These are phyloP conservation scores for Carex arenaria DNA, from an alignment of 202 grass and related monocot species.

Conservation along the genomic window DNA sequence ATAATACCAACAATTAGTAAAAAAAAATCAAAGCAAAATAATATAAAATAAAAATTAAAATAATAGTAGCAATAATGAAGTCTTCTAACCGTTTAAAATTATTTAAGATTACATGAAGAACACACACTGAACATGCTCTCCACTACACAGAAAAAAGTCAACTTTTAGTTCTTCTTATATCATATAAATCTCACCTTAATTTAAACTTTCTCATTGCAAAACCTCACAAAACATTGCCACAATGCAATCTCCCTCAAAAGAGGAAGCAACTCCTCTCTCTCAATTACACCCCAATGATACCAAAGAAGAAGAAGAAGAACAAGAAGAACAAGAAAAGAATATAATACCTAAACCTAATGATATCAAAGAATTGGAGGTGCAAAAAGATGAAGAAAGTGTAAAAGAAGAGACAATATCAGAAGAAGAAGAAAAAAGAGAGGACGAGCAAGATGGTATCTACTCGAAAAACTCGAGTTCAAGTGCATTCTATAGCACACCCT, in stretches of 20 bases:
- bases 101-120: slow-evolving; percentile 8
- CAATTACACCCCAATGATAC: background rate
- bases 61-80: background rate
- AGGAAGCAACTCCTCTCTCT: slow-evolving; percentile 5
- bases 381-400: background rate
- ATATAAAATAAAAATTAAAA: background rate
- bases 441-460: background rate
- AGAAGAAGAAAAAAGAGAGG: background rate
- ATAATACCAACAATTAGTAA: background rate
- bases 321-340: background rate
- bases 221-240: background rate
- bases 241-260: slow-evolving; percentile 1
- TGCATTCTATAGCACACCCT: background rate
- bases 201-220: background rate
- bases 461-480: slow-evolving; percentile 15
- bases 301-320: background rate
- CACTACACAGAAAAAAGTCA: slow-evolving; percentile 21
- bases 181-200: background rate
- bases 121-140: slow-evolving; percentile 20
- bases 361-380: background rate
- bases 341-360: background rate
- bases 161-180: slow-evolving; percentile 13
- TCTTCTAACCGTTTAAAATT: background rate
- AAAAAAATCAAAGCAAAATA: background rate
- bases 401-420: background rate